Conservation (phyloP, 1,284 basidiomycete species). For the Filobasidium uniguttulatum region DNA sequence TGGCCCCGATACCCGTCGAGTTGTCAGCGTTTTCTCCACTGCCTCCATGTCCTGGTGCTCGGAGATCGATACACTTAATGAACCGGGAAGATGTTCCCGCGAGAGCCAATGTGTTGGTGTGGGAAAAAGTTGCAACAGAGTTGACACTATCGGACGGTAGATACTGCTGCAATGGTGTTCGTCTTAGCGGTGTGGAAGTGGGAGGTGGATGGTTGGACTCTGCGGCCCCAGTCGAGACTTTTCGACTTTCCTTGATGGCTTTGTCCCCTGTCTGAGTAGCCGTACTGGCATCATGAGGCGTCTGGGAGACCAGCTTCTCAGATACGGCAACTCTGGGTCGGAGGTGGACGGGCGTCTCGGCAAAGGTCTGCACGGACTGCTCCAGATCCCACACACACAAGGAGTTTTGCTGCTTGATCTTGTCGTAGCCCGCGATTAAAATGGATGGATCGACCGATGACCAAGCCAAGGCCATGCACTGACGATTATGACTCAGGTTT, state of each 20-base stretch:
- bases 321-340: too few relatives aligned
- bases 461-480: constrained; percentile 30
- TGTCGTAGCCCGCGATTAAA: constrained; percentile 30
- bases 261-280: too few relatives aligned
- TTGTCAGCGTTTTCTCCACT: not conserved
- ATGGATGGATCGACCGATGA: constrained; percentile 27
- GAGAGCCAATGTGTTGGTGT: not conserved
- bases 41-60: not conserved
- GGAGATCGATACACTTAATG: not conserved
- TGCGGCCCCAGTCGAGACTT: too few relatives aligned
- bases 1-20: not conserved
- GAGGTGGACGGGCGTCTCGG: too few relatives aligned
- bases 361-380: constrained; percentile 15
- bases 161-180: constrained; percentile 1
- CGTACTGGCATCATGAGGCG: too few relatives aligned
- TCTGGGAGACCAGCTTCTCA: too few relatives aligned
- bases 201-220: too few relatives aligned
- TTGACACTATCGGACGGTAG: not conserved
- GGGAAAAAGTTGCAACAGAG: not conserved
- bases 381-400: constrained; percentile 35
- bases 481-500: constrained; percentile 26
- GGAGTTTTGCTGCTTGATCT: constrained; percentile 32
- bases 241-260: too few relatives aligned
- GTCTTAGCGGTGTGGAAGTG: not conserved
- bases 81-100: not conserved